phyloP scores from a whole-genome alignment of 2,329 filamentous ascomycete genomes.

The Aureobasidium lini region DNA sequence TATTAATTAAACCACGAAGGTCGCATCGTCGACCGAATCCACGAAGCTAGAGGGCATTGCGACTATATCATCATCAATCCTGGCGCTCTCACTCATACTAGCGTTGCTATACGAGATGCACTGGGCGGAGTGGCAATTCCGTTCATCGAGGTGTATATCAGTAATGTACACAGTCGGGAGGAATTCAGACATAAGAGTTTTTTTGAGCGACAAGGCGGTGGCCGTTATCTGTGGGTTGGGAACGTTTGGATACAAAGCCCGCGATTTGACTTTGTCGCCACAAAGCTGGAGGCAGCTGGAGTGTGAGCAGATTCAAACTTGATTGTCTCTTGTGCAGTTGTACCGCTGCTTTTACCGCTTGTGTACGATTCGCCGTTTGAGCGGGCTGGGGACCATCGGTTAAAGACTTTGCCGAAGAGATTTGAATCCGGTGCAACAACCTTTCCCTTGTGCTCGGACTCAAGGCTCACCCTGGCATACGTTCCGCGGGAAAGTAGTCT shows the following conservation, averaged over 20 bases:
- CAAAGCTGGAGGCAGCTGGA: not conserved
- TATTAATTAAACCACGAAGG: constrained; percentile 78
- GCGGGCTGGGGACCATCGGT: too few relatives aligned
- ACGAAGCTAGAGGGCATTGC: constrained; percentile 51
- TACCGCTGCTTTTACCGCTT: too few relatives aligned
- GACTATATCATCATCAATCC: constrained; percentile 70
- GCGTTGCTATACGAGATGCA: constrained; percentile 66
- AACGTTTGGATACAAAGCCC: constrained; percentile 39
- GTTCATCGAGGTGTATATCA: constrained; percentile 69
- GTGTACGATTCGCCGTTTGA: too few relatives aligned
- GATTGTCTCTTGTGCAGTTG: too few relatives aligned
- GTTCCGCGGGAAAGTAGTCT: too few relatives aligned
- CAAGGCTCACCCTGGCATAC: too few relatives aligned
- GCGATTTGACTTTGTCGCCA: constrained; percentile 38
- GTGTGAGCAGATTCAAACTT: too few relatives aligned
- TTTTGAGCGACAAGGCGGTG: constrained; percentile 66
- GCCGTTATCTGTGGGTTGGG: constrained; percentile 64
- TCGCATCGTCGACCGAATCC: constrained; percentile 64
- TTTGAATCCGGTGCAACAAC: too few relatives aligned
- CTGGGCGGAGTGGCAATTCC: constrained; percentile 61
- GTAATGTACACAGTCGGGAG: constrained; percentile 66
- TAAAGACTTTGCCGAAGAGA: too few relatives aligned
- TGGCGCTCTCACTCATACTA: constrained; percentile 67
- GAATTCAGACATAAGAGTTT: constrained; percentile 62
- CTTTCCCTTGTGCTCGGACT: too few relatives aligned